Evolutionary conservation across 2,329 filamentous ascomycete species (phyloP).

Genomic region (Triangularia setosa): DNA sequence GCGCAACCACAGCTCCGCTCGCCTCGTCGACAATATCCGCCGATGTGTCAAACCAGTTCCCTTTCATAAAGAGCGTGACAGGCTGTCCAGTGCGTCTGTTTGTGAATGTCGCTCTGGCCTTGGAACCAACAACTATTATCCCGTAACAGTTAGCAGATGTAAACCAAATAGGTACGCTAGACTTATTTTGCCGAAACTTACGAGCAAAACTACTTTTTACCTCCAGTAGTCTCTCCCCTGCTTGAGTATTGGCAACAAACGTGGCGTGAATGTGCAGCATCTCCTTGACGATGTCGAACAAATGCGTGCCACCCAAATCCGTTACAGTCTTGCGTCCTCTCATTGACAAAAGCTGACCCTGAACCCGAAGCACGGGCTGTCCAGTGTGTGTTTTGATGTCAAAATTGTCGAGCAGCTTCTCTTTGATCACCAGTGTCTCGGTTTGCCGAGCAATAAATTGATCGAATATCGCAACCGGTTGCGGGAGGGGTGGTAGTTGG

Average conservation of each 20-base stretch:
- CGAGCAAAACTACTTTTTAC: conserved; percentile 52
- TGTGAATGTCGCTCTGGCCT: conserved; percentile 56
- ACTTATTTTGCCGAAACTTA: conserved; percentile 32
- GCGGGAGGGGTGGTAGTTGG: conserved; percentile 30
- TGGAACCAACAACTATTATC: conserved; percentile 46
- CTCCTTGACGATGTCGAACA: conserved; percentile 58
- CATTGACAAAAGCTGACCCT: conserved; percentile 52
- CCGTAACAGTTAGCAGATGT: neutral
- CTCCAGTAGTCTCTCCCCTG: conserved; percentile 46
- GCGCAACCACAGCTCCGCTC: conserved; percentile 49
- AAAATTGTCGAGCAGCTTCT: conserved; percentile 63
- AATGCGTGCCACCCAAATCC: conserved; percentile 49
- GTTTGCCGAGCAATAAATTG: conserved; percentile 36
- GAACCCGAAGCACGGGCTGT: conserved; percentile 50
- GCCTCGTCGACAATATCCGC: conserved; percentile 55
- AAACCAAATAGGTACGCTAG: neutral
- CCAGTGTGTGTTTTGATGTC: conserved; percentile 55
- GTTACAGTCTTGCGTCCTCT: conserved; percentile 53
- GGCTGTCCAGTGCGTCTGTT: conserved; percentile 40
- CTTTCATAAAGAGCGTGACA: conserved; percentile 53
- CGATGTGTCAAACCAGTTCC: conserved; percentile 54
- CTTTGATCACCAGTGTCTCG: conserved; percentile 54
- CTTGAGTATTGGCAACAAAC: conserved; percentile 44
- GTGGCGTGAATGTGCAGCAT: conserved; percentile 47
- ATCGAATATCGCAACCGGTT: conserved; percentile 39